phyloP scores from a whole-genome alignment of 2,329 filamentous ascomycete species.

The Xylaria hypoxylon region DNA sequence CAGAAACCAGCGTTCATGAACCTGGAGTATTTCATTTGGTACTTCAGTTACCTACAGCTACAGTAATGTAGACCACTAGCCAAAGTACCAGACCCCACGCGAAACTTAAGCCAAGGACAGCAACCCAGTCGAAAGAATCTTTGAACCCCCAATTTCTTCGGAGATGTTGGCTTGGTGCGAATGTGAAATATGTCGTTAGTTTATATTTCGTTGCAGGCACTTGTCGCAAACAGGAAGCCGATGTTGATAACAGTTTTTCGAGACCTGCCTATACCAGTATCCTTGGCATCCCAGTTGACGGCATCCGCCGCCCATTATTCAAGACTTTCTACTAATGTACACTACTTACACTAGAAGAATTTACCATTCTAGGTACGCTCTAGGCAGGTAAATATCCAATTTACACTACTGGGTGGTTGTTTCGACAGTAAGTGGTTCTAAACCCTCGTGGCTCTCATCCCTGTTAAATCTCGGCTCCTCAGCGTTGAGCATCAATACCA shows the following conservation, averaged over 20 bases:
- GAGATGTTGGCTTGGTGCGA: background rate
- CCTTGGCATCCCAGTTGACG: background rate
- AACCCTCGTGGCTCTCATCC: background rate
- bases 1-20: too few relatives aligned
- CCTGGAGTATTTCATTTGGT: too few relatives aligned
- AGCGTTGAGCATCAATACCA: background rate
- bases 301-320: background rate
- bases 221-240: constrained; percentile 23
- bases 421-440: background rate
- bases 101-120: too few relatives aligned
- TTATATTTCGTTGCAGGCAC: background rate
- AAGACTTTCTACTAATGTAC: background rate
- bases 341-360: background rate
- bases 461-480: background rate
- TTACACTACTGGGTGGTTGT: background rate
- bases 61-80: too few relatives aligned
- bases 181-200: constrained; percentile 6
- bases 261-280: constrained; percentile 10
- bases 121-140: background rate
- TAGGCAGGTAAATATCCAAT: background rate
- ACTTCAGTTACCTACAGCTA: background rate
- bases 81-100: too few relatives aligned
- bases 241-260: background rate
- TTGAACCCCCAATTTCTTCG: background rate
- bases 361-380: background rate